Conservation (phyloP, 306 rosid genomes). For the Gastrolobium villosum region DNA sequence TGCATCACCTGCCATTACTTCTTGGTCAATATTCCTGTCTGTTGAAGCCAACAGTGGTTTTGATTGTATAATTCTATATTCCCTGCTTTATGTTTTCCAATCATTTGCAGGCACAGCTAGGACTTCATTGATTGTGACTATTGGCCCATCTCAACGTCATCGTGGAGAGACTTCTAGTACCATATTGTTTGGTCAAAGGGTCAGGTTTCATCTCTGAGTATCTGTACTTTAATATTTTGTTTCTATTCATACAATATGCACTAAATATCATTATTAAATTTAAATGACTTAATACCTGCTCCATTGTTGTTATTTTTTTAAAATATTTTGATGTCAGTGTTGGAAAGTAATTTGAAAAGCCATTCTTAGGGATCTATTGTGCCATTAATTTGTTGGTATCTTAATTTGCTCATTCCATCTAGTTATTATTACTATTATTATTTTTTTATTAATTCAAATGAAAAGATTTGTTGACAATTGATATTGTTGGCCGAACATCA, state of each 20-base stretch:
- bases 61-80: slow-evolving; percentile 24
- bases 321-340: slow-evolving; percentile 27
- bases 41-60: slow-evolving; percentile 7
- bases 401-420: slow-evolving; percentile 20
- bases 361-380: slow-evolving; percentile 9
- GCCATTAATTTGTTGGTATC: slow-evolving; percentile 27
- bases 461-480: slow-evolving; percentile 10
- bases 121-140: slow-evolving; percentile 94
- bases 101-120: slow-evolving; percentile 87
- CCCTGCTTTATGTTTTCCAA: slow-evolving; percentile 24
- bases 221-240: slow-evolving; percentile 10
- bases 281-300: not conserved
- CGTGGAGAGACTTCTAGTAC: slow-evolving; percentile 99
- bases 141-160: slow-evolving; percentile 99
- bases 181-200: slow-evolving; percentile 97
- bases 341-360: slow-evolving; percentile 30
- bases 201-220: slow-evolving; percentile 55
- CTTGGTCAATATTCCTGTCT: slow-evolving; percentile 19
- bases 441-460: slow-evolving; percentile 30
- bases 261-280: slow-evolving; percentile 13
- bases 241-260: slow-evolving; percentile 35
- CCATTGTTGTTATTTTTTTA: slow-evolving; percentile 26
- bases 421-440: not conserved
- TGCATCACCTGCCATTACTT: slow-evolving; percentile 21
- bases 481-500: slow-evolving; percentile 18